Evolutionary conservation across 352 stramenopile species (phyloP).

Genomic region (Halophytophthora polymorphica): DNA sequence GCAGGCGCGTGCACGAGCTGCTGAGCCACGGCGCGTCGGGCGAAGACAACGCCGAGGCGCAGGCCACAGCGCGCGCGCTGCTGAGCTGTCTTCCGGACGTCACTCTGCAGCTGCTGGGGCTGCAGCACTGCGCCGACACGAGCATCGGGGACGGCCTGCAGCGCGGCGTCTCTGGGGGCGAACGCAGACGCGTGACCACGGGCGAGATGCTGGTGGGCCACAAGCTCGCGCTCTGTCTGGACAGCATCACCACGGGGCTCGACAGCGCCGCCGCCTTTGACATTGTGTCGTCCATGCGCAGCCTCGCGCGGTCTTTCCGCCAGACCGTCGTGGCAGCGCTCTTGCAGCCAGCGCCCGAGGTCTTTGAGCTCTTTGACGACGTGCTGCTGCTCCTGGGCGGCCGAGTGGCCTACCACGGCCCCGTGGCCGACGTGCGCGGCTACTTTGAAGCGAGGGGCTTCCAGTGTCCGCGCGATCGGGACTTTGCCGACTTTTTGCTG

Average conservation of each 20-base stretch:
- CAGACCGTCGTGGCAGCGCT: constrained; percentile 70
- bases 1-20: constrained; percentile 33
- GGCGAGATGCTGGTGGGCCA: constrained; percentile 83
- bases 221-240: constrained; percentile 65
- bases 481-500: constrained; percentile 47
- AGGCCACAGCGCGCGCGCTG: constrained; percentile 22
- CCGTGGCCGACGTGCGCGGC: constrained; percentile 14
- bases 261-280: constrained; percentile 57
- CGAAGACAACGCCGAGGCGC: constrained; percentile 24
- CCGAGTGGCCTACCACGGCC: constrained; percentile 73
- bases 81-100: constrained; percentile 28
- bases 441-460: constrained; percentile 52
- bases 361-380: constrained; percentile 56
- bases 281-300: constrained; percentile 35
- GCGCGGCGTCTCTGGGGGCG: constrained; percentile 75
- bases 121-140: constrained; percentile 43
- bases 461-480: constrained; percentile 29
- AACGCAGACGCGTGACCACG: constrained; percentile 88
- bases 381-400: constrained; percentile 61
- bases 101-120: constrained; percentile 31
- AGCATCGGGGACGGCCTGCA: constrained; percentile 47
- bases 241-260: constrained; percentile 63
- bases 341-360: constrained; percentile 73
- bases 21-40: constrained; percentile 16
- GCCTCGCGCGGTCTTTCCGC: constrained; percentile 29